Evolutionary conservation across 2,329 filamentous ascomycete species (phyloP).

Genomic region (Pseudogymnoascus sp.): DNA sequence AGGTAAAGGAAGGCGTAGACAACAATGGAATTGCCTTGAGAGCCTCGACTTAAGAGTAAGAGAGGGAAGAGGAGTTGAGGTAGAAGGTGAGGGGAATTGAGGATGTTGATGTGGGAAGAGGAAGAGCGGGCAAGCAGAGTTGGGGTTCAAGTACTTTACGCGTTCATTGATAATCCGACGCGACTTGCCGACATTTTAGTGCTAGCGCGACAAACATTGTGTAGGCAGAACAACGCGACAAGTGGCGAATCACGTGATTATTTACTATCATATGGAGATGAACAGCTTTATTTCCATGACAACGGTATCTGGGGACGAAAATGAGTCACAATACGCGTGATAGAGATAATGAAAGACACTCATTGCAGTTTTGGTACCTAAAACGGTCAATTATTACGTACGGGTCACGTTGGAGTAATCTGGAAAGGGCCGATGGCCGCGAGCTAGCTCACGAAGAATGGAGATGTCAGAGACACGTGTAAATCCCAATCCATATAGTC

Average conservation of each 20-base stretch:
- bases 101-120: conserved; percentile 9
- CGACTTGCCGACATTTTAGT: conserved; percentile 7
- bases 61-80: conserved; percentile 9
- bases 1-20: not conserved
- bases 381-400: not conserved
- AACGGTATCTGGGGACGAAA: not conserved
- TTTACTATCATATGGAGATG: not conserved
- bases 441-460: not conserved
- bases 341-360: not conserved
- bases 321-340: not conserved
- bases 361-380: not conserved
- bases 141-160: conserved; percentile 13
- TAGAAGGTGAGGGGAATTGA: conserved; percentile 5
- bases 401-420: not conserved
- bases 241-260: not conserved
- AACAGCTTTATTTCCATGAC: not conserved
- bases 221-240: conserved; percentile 6
- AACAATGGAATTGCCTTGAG: conserved; percentile 10
- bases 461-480: not conserved
- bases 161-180: conserved; percentile 11
- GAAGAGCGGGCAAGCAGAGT: conserved; percentile 6
- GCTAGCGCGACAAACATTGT: conserved; percentile 9
- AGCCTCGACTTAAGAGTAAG: conserved; percentile 14
- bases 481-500: not conserved
- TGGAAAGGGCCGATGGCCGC: not conserved